Evolutionary conservation across 352 stramenopile genomes (phyloP), one percentile per base, ranked within the genome.

Genomic region (Globisporangium splendens): DNA sequence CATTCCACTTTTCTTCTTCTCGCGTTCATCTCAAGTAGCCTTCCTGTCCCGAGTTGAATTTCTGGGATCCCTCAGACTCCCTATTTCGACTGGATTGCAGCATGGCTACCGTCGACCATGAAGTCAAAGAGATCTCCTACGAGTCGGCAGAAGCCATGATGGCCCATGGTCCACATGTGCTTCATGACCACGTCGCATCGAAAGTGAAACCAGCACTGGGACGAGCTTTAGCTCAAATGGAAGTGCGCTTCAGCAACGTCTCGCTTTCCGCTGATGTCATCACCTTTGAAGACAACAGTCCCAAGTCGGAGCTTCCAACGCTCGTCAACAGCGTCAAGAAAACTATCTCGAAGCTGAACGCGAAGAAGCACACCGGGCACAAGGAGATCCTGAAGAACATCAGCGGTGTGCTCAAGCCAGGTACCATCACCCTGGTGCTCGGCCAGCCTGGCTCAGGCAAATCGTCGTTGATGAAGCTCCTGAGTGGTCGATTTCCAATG

Each of bases 361-460:
- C 56, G 38, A 59, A 54, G 42, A 74, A 72, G 52, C 48, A 52
- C 28, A 54, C 61, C 17, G 56, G 68, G 20, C 43, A 51, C 20
- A 64, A 71, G 44, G 43, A 63, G 15, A 78, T 79, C 41, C 56
- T 79, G 48, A 53, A 75, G 11, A 53, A 65, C 17, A 47, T 75
- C 43, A 75, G 61, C 15, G 68, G 69, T 28, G 66, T 66, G 28
- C 63, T 80, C 47, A 58, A 63, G 21, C 70, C 70, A 1, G 70
- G 63, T 14, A 69, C 56, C 14, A 75, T 75, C 44, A 78, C 66
- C 21, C 49, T 78, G 14, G 48, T 78, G 55, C 56, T 78, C 39
- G 70, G 66, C 35, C 62, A 72, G 24, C 65, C 69, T 2, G 68
- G 68, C n/a, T 68, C 65, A 15, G 69, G 69, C 51, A 77, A 78